Conservation (phyloP, 805 yeast species). For the Candida parachauliodes region DNA sequence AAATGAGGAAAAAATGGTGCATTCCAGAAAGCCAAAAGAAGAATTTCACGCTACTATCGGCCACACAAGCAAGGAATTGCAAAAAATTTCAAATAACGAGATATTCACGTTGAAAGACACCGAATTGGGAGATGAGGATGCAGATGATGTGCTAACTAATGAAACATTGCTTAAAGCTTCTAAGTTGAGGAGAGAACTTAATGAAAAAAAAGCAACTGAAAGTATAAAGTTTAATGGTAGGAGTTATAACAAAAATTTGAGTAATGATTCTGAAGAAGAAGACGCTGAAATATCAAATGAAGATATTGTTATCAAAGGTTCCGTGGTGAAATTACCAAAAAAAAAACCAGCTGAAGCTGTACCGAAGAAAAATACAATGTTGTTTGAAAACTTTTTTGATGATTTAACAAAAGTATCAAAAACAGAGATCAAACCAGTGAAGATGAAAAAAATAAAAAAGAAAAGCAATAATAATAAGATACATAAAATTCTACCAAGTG, state of each 20-base stretch:
- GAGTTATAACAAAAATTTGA: slow-evolving; percentile 8
- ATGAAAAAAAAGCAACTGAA: slow-evolving; percentile 23
- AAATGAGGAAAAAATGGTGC: slow-evolving; percentile 7
- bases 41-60: slow-evolving; percentile 33
- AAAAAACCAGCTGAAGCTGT: neutral
- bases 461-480: neutral
- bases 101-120: slow-evolving; percentile 58
- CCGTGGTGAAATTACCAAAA: slow-evolving; percentile 3
- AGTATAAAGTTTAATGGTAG: slow-evolving; percentile 21
- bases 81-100: slow-evolving; percentile 34
- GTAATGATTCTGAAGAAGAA: slow-evolving; percentile 14
- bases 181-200: slow-evolving; percentile 26
- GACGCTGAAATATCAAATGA: slow-evolving; percentile 7
- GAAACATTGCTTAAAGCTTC: slow-evolving; percentile 24
- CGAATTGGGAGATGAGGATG: slow-evolving; percentile 30
- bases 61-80: slow-evolving; percentile 43
- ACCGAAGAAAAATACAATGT: neutral
- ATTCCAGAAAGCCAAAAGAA: neutral
- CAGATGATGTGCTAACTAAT: slow-evolving; percentile 34
- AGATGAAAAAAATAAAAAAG: slow-evolving; percentile 12
- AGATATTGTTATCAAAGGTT: slow-evolving; percentile 7
- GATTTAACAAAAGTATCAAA: slow-evolving; percentile 3
- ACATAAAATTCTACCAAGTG: neutral
- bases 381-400: slow-evolving; percentile 7
- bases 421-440: slow-evolving; percentile 2